phyloP scores from a whole-genome alignment of 2,329 filamentous ascomycete genomes.

The Pseudopyrenochaeta lycopersici region DNA sequence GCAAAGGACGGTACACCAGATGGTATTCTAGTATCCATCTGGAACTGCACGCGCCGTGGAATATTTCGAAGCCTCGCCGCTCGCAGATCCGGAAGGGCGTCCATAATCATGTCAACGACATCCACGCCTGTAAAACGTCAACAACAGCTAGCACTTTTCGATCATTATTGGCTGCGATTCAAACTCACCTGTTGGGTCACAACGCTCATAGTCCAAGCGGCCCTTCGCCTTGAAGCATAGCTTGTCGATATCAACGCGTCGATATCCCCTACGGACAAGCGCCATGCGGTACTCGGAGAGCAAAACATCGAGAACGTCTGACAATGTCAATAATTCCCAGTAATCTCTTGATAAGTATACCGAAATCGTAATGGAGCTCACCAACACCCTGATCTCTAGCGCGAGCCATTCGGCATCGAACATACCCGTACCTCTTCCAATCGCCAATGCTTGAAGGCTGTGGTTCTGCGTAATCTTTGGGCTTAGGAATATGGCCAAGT shows the following conservation, averaged over 20 bases:
- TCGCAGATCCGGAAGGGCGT: no score
- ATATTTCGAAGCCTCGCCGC: no score
- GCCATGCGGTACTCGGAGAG: slow-evolving; percentile 27
- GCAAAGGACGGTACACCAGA: neutral
- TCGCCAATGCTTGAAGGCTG: slow-evolving; percentile 8
- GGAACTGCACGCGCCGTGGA: no score
- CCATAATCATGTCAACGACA: slow-evolving; percentile 41
- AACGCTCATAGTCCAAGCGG: slow-evolving; percentile 28
- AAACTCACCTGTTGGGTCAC: slow-evolving; percentile 17
- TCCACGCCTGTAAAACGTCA: slow-evolving; percentile 19
- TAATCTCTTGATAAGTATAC: no score
- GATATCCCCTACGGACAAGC: slow-evolving; percentile 24
- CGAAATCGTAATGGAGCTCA: slow-evolving; percentile 15
- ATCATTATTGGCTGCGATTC: neutral
- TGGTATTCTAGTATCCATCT: neutral
- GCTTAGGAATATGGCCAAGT: slow-evolving; percentile 26
- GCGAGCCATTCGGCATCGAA: slow-evolving; percentile 35
- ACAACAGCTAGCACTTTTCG: neutral
- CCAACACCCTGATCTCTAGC: slow-evolving; percentile 37
- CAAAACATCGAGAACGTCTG: slow-evolving; percentile 39
- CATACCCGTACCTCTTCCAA: slow-evolving; percentile 14
- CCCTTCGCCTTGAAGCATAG: slow-evolving; percentile 20
- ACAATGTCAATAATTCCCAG: neutral
- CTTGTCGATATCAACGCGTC: slow-evolving; percentile 26
- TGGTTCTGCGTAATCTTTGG: slow-evolving; percentile 16